Evolutionary conservation across 768 basidiomycete genomes (phyloP), one percentile per base, ranked within the genome.

Genomic region (Rhodotorula toruloides): DNA sequence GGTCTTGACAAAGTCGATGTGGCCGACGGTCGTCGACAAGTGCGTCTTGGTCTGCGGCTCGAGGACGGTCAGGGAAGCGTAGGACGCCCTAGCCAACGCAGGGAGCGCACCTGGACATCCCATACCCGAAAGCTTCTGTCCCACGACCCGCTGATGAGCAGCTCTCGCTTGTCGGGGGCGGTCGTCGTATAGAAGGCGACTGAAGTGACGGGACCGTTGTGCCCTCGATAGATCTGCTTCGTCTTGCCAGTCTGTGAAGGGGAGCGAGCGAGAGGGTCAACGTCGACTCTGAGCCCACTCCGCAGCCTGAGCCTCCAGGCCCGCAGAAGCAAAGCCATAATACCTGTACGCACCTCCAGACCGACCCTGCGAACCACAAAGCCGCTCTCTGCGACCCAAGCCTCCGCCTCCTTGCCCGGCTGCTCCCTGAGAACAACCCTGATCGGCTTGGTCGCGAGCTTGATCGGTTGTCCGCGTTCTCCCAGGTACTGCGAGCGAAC

Each of bases 61-160:
- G 31, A 27, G 12, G 40, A 7, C 10, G 27, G 11, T 21, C 22
- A 14, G 29, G 0, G 14, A 22, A 14, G 13, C 27, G 17, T 11
- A 22, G 12, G 48, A n/a, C 1, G 17, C 14, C 21, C 0, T 29
- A 27, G 14, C 4, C 25, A 25, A 63, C 34, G 68, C 37, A 69
- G 32, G 53, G 39, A 47, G 36, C 62, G 10, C 72, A 93, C 94
- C 70, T 83, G 76, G 16, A 83, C 84, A 74, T 93, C 81, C 93
- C 93, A 98, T 11, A 93, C 62, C 76, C 85, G 87, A 77, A 99
- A 89, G 1, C 86, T 86, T 90, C 97, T 86, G 76, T 99, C 96
- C 96, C 96, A 99, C 52, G 92, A 92, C 29, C 89, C 92, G 49
- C 89, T 91, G 68, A 98, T 83, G 43, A 99, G 78, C 13, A 88